These are phyloP conservation scores for Platanthera zijinensis DNA, from an alignment of 106 monocot genomes.

Conservation along the genomic window DNA sequence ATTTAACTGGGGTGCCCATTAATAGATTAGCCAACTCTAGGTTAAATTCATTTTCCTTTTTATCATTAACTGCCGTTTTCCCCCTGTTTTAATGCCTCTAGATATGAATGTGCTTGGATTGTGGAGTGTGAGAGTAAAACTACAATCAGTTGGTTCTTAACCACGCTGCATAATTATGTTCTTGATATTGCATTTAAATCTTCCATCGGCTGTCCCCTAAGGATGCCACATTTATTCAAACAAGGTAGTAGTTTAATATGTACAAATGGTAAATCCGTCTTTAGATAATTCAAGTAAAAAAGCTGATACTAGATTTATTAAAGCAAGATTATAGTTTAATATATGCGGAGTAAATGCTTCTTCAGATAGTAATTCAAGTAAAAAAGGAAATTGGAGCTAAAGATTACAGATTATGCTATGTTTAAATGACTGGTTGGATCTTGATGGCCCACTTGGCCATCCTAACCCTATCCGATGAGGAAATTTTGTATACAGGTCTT, in stretches of 20 bases:
- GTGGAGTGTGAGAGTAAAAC: background rate
- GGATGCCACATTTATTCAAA: background rate
- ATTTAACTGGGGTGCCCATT: background rate
- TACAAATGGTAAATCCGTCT: background rate
- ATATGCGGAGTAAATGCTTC: background rate
- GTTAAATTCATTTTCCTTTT: background rate
- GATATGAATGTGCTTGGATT: background rate
- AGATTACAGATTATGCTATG: background rate
- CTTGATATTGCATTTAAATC: background rate
- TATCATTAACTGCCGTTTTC: background rate
- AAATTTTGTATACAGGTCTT: too few relatives aligned
- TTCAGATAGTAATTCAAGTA: background rate
- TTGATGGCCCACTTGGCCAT: background rate
- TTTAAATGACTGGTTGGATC: background rate
- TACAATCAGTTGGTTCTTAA: background rate
- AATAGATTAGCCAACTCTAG: background rate
- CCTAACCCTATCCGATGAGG: background rate
- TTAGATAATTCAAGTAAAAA: too few relatives aligned
- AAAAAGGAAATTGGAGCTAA: background rate
- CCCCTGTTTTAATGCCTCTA: background rate
- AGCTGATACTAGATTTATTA: background rate
- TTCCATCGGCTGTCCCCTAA: background rate
- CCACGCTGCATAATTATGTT: background rate
- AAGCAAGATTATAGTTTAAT: background rate
- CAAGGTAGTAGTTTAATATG: background rate